These are phyloP conservation scores for Acephala macrosclerotiorum DNA, from an alignment of 2,329 filamentous ascomycete genomes.

Conservation along the genomic window DNA sequence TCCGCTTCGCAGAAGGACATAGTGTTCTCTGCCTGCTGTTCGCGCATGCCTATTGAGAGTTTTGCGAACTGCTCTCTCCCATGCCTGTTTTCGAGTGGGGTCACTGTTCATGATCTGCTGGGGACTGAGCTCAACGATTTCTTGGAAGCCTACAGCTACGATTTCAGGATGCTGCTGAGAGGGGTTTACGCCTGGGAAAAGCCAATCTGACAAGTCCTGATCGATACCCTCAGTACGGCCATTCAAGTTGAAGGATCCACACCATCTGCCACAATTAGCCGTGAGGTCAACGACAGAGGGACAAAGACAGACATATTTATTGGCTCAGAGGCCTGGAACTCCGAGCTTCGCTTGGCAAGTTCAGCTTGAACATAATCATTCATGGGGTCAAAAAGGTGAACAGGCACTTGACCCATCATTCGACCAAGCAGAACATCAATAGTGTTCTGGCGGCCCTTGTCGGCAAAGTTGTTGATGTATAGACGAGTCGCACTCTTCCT, in stretches of 20 bases:
- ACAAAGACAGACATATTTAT: constrained; percentile 66
- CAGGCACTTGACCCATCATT: constrained; percentile 81
- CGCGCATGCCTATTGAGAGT: constrained; percentile 78
- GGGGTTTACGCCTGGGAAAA: constrained; percentile 71
- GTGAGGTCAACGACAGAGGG: background rate
- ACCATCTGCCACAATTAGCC: constrained; percentile 48
- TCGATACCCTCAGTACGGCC: constrained; percentile 81
- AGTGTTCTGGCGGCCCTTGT: constrained; percentile 90
- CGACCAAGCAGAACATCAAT: constrained; percentile 93
- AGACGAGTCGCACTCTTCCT: constrained; percentile 92
- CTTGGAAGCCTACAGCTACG: constrained; percentile 91
- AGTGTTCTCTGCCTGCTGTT: constrained; percentile 73
- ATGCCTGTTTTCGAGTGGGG: constrained; percentile 81
- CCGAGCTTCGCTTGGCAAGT: constrained; percentile 68
- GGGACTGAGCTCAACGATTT: constrained; percentile 96
- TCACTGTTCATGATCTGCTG: constrained; percentile 99
- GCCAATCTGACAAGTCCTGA: constrained; percentile 84
- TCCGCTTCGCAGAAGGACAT: constrained; percentile 88
- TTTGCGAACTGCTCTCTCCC: constrained; percentile 82
- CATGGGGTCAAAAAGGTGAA: constrained; percentile 91
- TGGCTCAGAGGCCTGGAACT: constrained; percentile 77
- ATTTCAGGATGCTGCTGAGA: constrained; percentile 78
- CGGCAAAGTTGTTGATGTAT: constrained; percentile 97
- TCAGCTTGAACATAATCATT: constrained; percentile 88
- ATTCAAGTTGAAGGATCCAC: constrained; percentile 95